A percentile compares a stretch with the other conserved stretches of the same genome.
Evolutionary conservation across 1,284 basidiomycete genomes (phyloP).

Genomic region (Ganoderma leucocontextum): DNA sequence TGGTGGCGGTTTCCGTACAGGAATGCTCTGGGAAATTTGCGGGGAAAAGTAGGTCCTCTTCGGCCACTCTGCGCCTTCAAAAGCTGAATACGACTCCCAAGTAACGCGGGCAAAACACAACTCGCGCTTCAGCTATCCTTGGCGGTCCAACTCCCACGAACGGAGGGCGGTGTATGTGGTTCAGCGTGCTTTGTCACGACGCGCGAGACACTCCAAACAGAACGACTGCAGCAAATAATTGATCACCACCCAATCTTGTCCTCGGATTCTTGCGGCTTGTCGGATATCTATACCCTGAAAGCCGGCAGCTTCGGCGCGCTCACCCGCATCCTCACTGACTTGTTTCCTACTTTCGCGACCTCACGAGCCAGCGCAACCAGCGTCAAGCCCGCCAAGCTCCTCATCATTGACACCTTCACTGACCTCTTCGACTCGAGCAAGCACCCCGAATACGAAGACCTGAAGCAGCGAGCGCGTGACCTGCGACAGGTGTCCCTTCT

Average conservation of each 20-base stretch:
- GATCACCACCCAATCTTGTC: slow-evolving; percentile 58
- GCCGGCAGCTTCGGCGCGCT: slow-evolving; percentile 70
- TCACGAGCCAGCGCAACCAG: slow-evolving; percentile 38
- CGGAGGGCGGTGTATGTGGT: slow-evolving; percentile 60
- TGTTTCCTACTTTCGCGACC: slow-evolving; percentile 67
- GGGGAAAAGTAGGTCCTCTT: slow-evolving; percentile 78
- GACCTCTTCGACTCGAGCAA: slow-evolving; percentile 76
- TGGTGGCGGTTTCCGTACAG: slow-evolving; percentile 78
- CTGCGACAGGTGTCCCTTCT: slow-evolving; percentile 71
- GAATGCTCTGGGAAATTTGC: slow-evolving; percentile 84
- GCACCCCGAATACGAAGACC: slow-evolving; percentile 63
- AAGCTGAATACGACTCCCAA: slow-evolving; percentile 41
- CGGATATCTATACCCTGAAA: slow-evolving; percentile 73
- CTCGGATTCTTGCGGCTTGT: slow-evolving; percentile 57
- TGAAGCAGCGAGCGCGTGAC: slow-evolving; percentile 74
- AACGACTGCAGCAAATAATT: slow-evolving; percentile 66
- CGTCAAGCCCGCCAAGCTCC: slow-evolving; percentile 63
- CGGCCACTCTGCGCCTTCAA: neutral
- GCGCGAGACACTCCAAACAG: slow-evolving; percentile 75
- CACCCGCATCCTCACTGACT: slow-evolving; percentile 68
- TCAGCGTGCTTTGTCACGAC: slow-evolving; percentile 81
- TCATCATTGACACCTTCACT: slow-evolving; percentile 85
- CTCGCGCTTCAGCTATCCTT: slow-evolving; percentile 83
- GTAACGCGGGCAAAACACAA: slow-evolving; percentile 90
- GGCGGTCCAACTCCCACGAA: slow-evolving; percentile 71